These are phyloP conservation scores for Pochonia chlamydosporia DNA, from an alignment of 2,329 filamentous ascomycete genomes.

Conservation along the genomic window DNA sequence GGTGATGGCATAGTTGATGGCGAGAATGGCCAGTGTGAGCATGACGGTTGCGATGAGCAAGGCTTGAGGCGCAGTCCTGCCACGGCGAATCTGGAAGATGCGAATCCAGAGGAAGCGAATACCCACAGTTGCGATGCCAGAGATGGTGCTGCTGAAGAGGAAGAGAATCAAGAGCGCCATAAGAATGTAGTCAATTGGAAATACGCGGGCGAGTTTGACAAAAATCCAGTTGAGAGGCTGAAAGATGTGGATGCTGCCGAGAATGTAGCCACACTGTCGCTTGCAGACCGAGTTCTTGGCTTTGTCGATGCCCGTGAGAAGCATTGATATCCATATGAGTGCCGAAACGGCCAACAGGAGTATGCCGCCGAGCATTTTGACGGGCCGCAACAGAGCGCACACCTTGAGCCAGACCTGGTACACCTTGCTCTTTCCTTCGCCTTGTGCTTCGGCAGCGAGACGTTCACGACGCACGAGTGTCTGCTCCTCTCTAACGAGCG, in stretches of 20 bases:
- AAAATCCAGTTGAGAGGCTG: conserved; percentile 87
- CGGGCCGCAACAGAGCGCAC: conserved; percentile 75
- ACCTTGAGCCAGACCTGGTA: conserved; percentile 73
- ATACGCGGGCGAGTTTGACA: conserved; percentile 72
- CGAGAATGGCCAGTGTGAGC: conserved; percentile 81
- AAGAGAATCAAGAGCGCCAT: conserved; percentile 80
- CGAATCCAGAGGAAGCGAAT: conserved; percentile 95
- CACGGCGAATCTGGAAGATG: conserved; percentile 85
- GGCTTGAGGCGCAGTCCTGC: conserved; percentile 85
- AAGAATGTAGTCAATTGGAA: conserved; percentile 87
- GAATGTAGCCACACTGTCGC: conserved; percentile 82
- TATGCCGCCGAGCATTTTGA: conserved; percentile 83
- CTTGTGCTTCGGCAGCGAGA: conserved; percentile 74
- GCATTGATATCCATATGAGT: conserved; percentile 82
- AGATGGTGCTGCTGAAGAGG: conserved; percentile 82
- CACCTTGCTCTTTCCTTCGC: conserved; percentile 69
- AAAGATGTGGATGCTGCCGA: conserved; percentile 83
- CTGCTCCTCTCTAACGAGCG: conserved; percentile 81
- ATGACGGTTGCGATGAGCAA: conserved; percentile 86
- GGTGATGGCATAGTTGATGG: conserved; percentile 85
- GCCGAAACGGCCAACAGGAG: conserved; percentile 69
- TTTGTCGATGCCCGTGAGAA: conserved; percentile 94
- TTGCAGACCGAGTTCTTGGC: conserved; percentile 93
- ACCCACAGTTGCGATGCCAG: conserved; percentile 79
- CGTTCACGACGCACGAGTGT: conserved; percentile 86